Conservation (phyloP, 148 eudicot species). For the Rhododendron simsii region DNA sequence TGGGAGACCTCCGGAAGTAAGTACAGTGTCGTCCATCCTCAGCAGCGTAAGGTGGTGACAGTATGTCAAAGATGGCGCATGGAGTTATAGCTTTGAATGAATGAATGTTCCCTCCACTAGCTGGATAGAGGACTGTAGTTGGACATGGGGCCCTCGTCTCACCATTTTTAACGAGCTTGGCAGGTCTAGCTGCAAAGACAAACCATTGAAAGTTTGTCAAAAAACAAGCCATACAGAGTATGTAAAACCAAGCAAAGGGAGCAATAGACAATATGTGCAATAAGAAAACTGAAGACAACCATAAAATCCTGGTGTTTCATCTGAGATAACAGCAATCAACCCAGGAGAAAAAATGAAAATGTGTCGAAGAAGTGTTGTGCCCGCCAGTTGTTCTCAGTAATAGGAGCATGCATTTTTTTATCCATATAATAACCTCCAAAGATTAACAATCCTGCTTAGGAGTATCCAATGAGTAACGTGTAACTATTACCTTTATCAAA, state of each 20-base stretch:
- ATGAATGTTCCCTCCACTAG: conserved; percentile 90
- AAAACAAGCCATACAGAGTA: not conserved
- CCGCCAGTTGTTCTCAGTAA: not conserved
- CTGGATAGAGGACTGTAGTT: conserved; percentile 76
- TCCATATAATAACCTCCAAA: not conserved
- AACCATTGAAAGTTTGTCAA: not conserved
- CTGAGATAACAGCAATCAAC: not conserved
- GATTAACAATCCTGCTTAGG: not conserved
- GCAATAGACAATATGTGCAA: not conserved
- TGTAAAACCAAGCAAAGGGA: not conserved
- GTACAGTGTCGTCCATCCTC: conserved; percentile 92
- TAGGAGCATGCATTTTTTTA: not conserved
- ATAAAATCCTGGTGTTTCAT: not conserved
- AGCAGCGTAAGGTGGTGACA: conserved; percentile 87
- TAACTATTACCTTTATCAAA: not conserved
- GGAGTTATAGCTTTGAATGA: conserved; percentile 88
- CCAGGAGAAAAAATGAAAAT: not conserved
- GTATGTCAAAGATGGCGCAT: conserved; percentile 90
- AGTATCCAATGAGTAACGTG: not conserved
- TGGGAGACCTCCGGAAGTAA: conserved; percentile 41
- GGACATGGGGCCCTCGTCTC: conserved; percentile 86
- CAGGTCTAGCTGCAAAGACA: conserved; percentile 58
- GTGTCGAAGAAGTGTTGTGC: not conserved
- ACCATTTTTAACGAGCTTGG: conserved; percentile 61
- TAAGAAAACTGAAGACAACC: not conserved